These are phyloP conservation scores for Mimosa bimucronata DNA, from an alignment of 306 rosid genomes.

Conservation along the genomic window DNA sequence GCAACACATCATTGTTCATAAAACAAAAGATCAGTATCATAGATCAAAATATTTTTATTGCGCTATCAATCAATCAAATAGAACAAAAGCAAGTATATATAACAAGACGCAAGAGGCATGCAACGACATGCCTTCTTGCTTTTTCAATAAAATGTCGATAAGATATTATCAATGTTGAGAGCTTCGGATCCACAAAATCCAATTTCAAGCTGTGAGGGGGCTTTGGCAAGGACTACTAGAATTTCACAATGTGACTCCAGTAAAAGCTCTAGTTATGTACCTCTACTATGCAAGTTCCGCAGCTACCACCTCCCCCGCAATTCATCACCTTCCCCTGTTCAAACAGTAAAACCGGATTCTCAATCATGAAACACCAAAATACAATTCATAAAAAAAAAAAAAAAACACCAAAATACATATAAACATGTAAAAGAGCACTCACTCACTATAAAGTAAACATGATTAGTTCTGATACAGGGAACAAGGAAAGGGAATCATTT, in stretches of 20 bases:
- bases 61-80: slow-evolving; percentile 7
- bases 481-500: not conserved
- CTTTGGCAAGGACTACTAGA: not conserved
- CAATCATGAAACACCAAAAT: slow-evolving; percentile 3
- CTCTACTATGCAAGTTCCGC: slow-evolving; percentile 95
- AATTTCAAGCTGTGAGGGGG: not conserved
- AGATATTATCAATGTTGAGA: not conserved
- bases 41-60: not conserved
- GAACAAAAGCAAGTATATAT: not conserved
- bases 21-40: not conserved
- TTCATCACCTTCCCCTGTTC: slow-evolving; percentile 92
- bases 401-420: not conserved
- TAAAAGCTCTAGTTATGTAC: slow-evolving; percentile 37
- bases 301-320: slow-evolving; percentile 93
- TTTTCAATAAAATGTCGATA: not conserved
- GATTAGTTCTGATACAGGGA: not conserved
- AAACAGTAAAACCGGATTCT: not conserved
- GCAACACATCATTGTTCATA: not conserved
- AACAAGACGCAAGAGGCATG: not conserved
- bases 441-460: not conserved
- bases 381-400: too few species aligned
- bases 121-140: not conserved
- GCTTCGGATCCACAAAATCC: not conserved
- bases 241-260: not conserved
- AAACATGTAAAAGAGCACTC: not conserved